Evolutionary conservation across 2,329 filamentous ascomycete genomes (phyloP).

Genomic region (Cercospora sesami): DNA sequence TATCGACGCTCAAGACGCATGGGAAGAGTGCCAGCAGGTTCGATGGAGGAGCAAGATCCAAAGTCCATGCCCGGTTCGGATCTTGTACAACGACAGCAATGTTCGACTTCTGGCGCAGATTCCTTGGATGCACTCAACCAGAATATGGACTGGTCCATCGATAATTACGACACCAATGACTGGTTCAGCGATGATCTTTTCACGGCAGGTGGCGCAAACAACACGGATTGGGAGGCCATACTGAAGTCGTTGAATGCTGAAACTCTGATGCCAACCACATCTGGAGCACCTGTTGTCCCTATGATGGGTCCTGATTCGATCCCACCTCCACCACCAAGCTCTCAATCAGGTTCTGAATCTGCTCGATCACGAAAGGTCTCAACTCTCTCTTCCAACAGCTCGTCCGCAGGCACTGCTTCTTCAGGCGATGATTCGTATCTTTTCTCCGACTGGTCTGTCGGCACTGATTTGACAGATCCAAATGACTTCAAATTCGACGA

Average conservation of each 20-base stretch:
- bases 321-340: neutral
- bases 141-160: neutral
- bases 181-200: slow-evolving; percentile 4
- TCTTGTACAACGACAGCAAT: neutral
- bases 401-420: neutral
- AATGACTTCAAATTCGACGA: neutral
- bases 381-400: neutral
- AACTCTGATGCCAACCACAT: neutral
- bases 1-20: slow-evolving; percentile 1
- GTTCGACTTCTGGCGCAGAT: neutral
- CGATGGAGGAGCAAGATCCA: neutral
- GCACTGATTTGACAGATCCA: neutral
- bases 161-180: neutral
- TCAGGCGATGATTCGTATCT: neutral
- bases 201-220: neutral
- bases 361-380: neutral
- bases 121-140: neutral
- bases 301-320: neutral
- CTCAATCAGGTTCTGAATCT: neutral
- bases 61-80: neutral
- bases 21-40: neutral
- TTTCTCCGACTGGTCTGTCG: neutral
- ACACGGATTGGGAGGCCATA: neutral
- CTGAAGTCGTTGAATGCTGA: neutral
- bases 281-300: neutral